phyloP scores from a whole-genome alignment of 495 filamentous ascomycete species.

The Neurospora sp. region DNA sequence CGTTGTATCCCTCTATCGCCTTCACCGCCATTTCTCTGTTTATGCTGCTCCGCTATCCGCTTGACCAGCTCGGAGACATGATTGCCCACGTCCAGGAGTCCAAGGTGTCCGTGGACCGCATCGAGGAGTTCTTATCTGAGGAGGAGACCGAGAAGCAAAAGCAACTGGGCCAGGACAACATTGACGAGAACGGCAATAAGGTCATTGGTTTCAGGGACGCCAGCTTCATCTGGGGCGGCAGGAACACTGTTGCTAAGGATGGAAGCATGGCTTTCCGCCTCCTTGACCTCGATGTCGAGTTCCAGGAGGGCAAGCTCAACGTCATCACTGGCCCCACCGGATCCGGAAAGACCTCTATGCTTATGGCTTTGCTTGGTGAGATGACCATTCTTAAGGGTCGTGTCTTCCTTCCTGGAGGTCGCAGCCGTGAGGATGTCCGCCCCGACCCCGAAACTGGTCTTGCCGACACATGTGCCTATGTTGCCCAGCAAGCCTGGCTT shows the following conservation, averaged over 20 bases:
- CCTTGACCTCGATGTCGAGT: slow-evolving; percentile 66
- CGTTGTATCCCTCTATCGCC: slow-evolving; percentile 82
- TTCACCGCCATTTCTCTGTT: slow-evolving; percentile 97
- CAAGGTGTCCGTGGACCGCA: slow-evolving; percentile 91
- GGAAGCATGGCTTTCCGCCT: slow-evolving; percentile 67
- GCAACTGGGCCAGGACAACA: slow-evolving; percentile 60
- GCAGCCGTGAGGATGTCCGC: slow-evolving; percentile 72
- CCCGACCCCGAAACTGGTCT: slow-evolving; percentile 77
- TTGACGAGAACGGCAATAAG: slow-evolving; percentile 48
- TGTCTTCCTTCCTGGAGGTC: slow-evolving; percentile 73
- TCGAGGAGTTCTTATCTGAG: slow-evolving; percentile 90
- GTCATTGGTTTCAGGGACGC: slow-evolving; percentile 77
- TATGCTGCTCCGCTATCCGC: slow-evolving; percentile 82
- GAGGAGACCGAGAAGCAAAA: slow-evolving; percentile 94
- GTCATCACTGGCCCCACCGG: slow-evolving; percentile 89
- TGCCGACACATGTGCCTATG: slow-evolving; percentile 89
- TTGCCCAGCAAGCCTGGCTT: slow-evolving; percentile 96
- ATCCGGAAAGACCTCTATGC: slow-evolving; percentile 84
- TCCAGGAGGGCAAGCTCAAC: slow-evolving; percentile 72
- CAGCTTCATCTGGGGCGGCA: slow-evolving; percentile 81
- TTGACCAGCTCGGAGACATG: slow-evolving; percentile 98
- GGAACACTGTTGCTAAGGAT: slow-evolving; percentile 47
- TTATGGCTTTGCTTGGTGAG: slow-evolving; percentile 95
- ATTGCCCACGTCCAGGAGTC: slow-evolving; percentile 96
- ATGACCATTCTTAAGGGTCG: slow-evolving; percentile 80